A percentile compares a stretch with the other conserved stretches of the same genome.
Evolutionary conservation across 2,329 filamentous ascomycete genomes (phyloP).

Genomic region (Zymoseptoria pseudotritici): DNA sequence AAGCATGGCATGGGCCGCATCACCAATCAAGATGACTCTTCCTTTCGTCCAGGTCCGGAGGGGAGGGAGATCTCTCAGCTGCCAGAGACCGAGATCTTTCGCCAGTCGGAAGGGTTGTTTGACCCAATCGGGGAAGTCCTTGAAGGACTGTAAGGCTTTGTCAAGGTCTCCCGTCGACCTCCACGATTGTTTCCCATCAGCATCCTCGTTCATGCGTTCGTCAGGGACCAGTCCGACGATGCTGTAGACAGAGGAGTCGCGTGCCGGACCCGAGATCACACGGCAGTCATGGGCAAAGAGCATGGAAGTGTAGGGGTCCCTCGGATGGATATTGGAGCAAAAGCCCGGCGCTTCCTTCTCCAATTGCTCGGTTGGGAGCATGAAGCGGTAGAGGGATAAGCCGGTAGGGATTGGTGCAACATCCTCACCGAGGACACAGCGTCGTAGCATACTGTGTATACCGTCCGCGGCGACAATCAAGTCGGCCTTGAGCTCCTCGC

Average conservation of each 20-base stretch:
- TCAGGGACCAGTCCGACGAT: conserved; percentile 34
- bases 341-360: conserved; percentile 14
- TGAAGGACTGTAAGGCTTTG: conserved; percentile 35
- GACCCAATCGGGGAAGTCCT: conserved; percentile 38
- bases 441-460: conserved; percentile 24
- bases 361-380: conserved; percentile 23
- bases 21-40: conserved; percentile 28
- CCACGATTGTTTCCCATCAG: conserved; percentile 34
- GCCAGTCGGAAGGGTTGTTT: conserved; percentile 28
- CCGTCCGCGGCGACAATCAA: conserved; percentile 35
- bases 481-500: conserved; percentile 19
- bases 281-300: conserved; percentile 35
- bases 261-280: conserved; percentile 40
- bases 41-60: conserved; percentile 31
- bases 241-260: conserved; percentile 33
- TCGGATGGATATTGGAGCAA: conserved; percentile 27
- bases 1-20: conserved; percentile 35
- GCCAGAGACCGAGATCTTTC: conserved; percentile 37
- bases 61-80: conserved; percentile 33
- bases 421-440: conserved; percentile 15
- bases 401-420: conserved; percentile 30
- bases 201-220: conserved; percentile 34
- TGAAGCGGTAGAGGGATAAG: conserved; percentile 34
- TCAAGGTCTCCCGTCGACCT: conserved; percentile 31
- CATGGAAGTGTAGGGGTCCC: conserved; percentile 39